phyloP scores from a whole-genome alignment of 1,284 basidiomycete species.

The Pyrrhoderma noxium region DNA sequence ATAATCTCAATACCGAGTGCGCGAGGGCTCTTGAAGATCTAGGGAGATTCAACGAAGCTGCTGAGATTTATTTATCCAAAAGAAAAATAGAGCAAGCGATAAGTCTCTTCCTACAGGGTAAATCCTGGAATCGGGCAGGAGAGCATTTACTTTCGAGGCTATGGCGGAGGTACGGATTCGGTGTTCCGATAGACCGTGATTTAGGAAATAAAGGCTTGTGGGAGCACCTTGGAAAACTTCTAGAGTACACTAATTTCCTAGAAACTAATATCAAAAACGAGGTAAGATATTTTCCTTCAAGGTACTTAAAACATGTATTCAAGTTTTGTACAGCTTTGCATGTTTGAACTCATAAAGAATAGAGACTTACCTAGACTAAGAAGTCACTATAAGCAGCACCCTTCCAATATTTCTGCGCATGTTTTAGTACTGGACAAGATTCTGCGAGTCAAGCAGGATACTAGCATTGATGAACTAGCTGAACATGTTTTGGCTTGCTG shows the following conservation, averaged over 20 bases:
- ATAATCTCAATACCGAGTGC: conserved; percentile 45
- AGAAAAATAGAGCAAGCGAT: conserved; percentile 45
- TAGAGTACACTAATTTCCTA: not conserved
- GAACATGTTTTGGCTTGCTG: conserved; percentile 8
- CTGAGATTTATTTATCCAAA: conserved; percentile 45
- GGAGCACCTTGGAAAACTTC: too few relatives aligned
- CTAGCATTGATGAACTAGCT: conserved; percentile 3
- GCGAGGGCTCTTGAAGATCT: conserved; percentile 41
- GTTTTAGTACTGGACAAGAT: conserved; percentile 13
- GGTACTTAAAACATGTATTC: not conserved
- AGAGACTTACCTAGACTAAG: not conserved
- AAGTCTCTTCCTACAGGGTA: conserved; percentile 35
- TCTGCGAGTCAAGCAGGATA: not conserved
- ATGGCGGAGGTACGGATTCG: conserved; percentile 16
- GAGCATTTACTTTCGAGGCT: conserved; percentile 8
- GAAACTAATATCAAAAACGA: not conserved
- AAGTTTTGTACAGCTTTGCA: conserved; percentile 6
- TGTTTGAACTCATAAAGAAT: conserved; percentile 11
- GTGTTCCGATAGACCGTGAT: conserved; percentile 1
- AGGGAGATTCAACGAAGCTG: conserved; percentile 43
- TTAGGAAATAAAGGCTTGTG: too few relatives aligned
- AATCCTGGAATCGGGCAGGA: conserved; percentile 10
- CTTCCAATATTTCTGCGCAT: conserved; percentile 4
- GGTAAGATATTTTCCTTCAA: conserved; percentile 3
- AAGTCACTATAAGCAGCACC: not conserved